phyloP scores from a whole-genome alignment of 2,329 filamentous ascomycete species.

The Colletotrichum tamarilloi region DNA sequence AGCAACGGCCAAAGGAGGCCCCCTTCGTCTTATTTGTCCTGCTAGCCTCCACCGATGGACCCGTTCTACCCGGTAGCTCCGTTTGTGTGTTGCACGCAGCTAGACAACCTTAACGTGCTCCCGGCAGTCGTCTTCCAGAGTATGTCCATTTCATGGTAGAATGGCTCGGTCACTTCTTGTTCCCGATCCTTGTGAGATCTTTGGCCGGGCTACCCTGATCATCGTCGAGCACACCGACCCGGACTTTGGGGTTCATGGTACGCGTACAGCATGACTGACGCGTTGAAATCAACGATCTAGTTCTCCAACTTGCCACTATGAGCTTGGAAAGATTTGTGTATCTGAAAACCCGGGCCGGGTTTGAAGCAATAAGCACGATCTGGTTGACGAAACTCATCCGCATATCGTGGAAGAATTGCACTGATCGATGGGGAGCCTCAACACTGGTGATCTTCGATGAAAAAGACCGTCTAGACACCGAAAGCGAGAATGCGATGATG shows the following conservation, averaged over 20 bases:
- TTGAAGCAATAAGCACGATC: not conserved
- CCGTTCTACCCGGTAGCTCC: not conserved
- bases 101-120: not conserved
- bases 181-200: not conserved
- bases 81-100: not conserved
- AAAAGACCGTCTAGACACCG: not conserved
- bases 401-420: not conserved
- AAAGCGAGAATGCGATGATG: not conserved
- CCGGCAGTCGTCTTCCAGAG: not conserved
- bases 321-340: not conserved
- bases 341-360: not conserved
- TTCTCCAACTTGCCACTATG: not conserved
- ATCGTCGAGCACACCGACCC: not conserved
- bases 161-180: not conserved
- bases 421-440: not conserved
- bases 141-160: not conserved
- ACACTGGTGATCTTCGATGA: not conserved
- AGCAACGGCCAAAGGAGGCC: not conserved
- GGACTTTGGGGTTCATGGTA: not conserved
- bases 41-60: not conserved
- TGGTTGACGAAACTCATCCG: not conserved
- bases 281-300: not conserved
- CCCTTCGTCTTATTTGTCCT: not conserved
- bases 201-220: not conserved
- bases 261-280: not conserved